Base-by-base conservation (phyloP, 2,329 filamentous ascomycete species). In the Xylaria digitata region DNA sequence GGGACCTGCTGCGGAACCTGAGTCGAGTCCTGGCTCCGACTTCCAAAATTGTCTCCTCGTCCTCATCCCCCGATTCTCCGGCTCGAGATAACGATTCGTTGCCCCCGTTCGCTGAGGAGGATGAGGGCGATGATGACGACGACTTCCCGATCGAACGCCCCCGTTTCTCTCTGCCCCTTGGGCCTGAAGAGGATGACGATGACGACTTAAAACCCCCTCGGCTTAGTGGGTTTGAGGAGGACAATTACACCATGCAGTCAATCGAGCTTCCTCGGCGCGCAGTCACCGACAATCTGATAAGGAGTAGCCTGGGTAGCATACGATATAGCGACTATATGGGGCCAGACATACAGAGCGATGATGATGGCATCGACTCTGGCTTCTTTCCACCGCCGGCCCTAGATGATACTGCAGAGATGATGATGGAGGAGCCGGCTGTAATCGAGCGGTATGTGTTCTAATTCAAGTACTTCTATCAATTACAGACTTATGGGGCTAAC, bases 231-330 rank as follows among this genome's bases (percentile, higher is more conserved):
- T 73, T 90, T 26, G 87, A 89, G 61, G 86, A 89, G 30, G 85
- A 88, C 48, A 84, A 89, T 70, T 83, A 83, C 67, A 90, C 88
- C 0, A 76, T 84, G 46, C 83, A 85, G 66, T 89, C 88, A 1
- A 82, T 90, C 32, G 89, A 90, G 77, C 73, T 89, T 55, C 84
- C 87, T 7, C 81, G 88, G 32, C 80, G 88, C 55, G 84, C 82
- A 17, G 73, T 79, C 43, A 84, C 78, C 59, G 85, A 88, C 65
- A 78, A 81, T 53, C 80, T 81, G 0, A 74, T 77, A 3, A 79
- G 81, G 60, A 77, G 75, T 30, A 83, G 81, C 72, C 77, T 89
- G 69, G 86, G 83, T 0, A 87, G 83, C 66, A 77, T 82, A 60
- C 80, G 84, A 26, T 80, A 85, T 74, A 89, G 86, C 71, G 87